phyloP scores from a whole-genome alignment of 768 basidiomycete species.

The Termitomyces sp. region DNA sequence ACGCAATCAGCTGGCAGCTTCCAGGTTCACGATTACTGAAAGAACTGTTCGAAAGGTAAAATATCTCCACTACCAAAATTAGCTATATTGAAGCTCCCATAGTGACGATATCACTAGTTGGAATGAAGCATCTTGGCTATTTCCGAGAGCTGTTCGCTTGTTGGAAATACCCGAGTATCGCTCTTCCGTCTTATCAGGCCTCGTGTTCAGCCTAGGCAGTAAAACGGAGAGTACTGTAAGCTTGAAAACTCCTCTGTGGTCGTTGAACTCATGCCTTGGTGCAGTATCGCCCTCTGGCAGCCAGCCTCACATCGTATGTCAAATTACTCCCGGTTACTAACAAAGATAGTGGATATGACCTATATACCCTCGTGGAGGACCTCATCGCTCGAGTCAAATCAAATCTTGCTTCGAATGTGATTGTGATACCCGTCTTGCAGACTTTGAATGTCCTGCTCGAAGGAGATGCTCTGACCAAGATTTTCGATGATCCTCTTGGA shows the following conservation, averaged over 20 bases:
- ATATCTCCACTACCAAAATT: not conserved
- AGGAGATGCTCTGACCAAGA: constrained; percentile 51
- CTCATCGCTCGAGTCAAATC: constrained; percentile 51
- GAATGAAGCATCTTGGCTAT: constrained; percentile 74
- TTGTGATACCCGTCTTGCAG: constrained; percentile 82
- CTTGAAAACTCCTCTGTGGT: not conserved
- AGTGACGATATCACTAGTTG: constrained; percentile 48
- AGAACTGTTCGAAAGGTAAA: constrained; percentile 53
- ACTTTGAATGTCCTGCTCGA: constrained; percentile 73
- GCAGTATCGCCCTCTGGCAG: constrained; percentile 68
- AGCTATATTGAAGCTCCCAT: not conserved
- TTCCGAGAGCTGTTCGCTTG: constrained; percentile 66
- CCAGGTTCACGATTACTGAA: constrained; percentile 43
- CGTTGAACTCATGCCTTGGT: constrained; percentile 5
- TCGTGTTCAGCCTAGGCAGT: constrained; percentile 79
- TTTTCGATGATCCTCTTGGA: constrained; percentile 46
- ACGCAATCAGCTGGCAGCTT: constrained; percentile 48
- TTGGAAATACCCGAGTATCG: constrained; percentile 64
- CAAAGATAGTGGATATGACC: constrained; percentile 35
- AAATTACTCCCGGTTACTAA: constrained; percentile 43
- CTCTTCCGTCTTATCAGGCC: constrained; percentile 56
- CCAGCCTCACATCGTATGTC: constrained; percentile 58
- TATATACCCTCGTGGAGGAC: constrained; percentile 52
- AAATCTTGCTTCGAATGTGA: constrained; percentile 58
- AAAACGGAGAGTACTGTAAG: constrained; percentile 84